These are phyloP conservation scores for Rubia occidens DNA, from an alignment of 305 asterid species.

Conservation along the genomic window DNA sequence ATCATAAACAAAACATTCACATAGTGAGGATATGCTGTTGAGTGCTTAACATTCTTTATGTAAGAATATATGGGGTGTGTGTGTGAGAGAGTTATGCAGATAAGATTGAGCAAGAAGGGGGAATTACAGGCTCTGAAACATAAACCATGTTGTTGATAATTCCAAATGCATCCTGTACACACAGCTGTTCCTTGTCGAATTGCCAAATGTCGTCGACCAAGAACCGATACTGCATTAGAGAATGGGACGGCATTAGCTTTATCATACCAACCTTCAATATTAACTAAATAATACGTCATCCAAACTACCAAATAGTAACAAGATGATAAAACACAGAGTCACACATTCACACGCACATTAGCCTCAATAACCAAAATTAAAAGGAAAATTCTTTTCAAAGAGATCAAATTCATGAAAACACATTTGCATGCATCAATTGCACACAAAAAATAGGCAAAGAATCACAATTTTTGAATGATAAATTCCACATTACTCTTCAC, in stretches of 20 bases:
- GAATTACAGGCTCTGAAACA: conserved; percentile 21
- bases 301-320: not conserved
- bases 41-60: not conserved
- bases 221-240: conserved; percentile 47
- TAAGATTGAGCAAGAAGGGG: conserved; percentile 20
- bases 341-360: not conserved
- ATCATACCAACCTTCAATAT: not conserved
- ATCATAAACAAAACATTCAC: conserved; percentile 16
- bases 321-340: not conserved
- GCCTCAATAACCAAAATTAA: not conserved
- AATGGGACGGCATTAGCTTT: not conserved
- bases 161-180: conserved; percentile 45
- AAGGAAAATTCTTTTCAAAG: not conserved
- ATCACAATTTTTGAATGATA: not conserved
- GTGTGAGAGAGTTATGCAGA: not conserved
- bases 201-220: conserved; percentile 59
- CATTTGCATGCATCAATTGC: conserved; percentile 3
- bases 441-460: not conserved
- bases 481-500: not conserved
- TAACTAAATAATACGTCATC: not conserved
- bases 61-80: not conserved
- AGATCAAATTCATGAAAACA: not conserved
- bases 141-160: conserved; percentile 36
- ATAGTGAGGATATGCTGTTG: not conserved
- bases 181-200: conserved; percentile 46